Conservation (phyloP, 2,329 filamentous ascomycete species). For the Colletotrichum truncatum region DNA sequence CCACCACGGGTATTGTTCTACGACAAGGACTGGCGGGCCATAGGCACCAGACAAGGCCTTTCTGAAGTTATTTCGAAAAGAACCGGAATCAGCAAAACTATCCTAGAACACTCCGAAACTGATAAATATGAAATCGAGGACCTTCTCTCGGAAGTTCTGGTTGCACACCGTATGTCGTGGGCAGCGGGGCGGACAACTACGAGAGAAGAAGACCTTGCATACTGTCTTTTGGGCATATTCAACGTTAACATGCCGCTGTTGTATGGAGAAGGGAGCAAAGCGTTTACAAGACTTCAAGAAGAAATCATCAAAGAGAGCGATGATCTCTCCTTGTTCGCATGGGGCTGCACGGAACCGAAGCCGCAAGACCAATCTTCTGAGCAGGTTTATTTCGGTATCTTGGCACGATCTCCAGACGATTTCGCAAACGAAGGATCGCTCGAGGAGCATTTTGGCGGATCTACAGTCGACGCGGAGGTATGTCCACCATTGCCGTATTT, state of each 20-base stretch:
- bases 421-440: too few relatives aligned
- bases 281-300: constrained; percentile 34
- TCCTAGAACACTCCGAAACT: too few relatives aligned
- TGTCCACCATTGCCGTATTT: too few relatives aligned
- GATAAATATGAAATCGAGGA: too few relatives aligned
- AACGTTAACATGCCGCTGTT: constrained; percentile 38
- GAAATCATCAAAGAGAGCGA: constrained; percentile 13
- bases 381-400: too few relatives aligned
- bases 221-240: constrained; percentile 41
- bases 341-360: too few relatives aligned
- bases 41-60: background rate
- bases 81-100: background rate
- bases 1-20: constrained; percentile 23
- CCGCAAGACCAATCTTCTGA: too few relatives aligned
- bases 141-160: constrained; percentile 19
- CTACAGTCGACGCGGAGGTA: too few relatives aligned
- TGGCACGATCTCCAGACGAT: too few relatives aligned
- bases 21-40: background rate
- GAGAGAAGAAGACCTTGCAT: constrained; percentile 36
- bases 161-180: constrained; percentile 42
- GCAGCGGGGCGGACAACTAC: constrained; percentile 35
- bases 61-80: background rate
- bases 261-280: constrained; percentile 38
- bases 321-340: background rate
- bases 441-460: too few relatives aligned